Conservation (phyloP, 2,329 filamentous ascomycete genomes). For the Colletotrichum liaoningense region DNA sequence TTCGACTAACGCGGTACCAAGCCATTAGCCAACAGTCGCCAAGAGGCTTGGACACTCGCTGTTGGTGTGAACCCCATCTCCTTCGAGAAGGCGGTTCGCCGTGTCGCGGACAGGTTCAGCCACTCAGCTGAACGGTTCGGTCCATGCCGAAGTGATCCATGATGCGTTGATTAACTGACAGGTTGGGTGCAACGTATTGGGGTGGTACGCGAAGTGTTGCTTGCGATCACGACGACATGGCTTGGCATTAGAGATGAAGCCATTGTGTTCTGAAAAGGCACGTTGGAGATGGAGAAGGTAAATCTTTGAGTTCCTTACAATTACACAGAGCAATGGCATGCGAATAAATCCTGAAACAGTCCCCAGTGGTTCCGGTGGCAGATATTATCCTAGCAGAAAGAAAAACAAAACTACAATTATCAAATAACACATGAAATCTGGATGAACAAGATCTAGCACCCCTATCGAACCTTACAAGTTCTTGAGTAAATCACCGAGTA, state of each 20-base stretch:
- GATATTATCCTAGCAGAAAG: no score
- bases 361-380: no score
- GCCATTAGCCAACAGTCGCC: not conserved
- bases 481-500: not conserved
- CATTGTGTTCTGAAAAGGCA: not conserved
- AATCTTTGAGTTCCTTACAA: not conserved
- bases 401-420: not conserved
- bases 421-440: not conserved
- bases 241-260: not conserved
- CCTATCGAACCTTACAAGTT: not conserved
- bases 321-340: not conserved
- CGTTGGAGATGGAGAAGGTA: not conserved
- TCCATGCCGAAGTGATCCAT: constrained; percentile 1
- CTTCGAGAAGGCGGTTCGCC: not conserved
- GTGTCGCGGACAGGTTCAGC: not conserved
- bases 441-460: not conserved
- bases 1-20: not conserved
- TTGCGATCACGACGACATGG: not conserved
- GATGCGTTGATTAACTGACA: not conserved
- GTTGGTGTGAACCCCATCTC: not conserved
- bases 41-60: not conserved
- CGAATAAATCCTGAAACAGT: no score
- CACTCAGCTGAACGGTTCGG: not conserved
- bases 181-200: not conserved
- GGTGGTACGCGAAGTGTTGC: not conserved